These are phyloP conservation scores for Malassezia cuniculi DNA, from an alignment of 1,284 basidiomycete species.

Conservation along the genomic window DNA sequence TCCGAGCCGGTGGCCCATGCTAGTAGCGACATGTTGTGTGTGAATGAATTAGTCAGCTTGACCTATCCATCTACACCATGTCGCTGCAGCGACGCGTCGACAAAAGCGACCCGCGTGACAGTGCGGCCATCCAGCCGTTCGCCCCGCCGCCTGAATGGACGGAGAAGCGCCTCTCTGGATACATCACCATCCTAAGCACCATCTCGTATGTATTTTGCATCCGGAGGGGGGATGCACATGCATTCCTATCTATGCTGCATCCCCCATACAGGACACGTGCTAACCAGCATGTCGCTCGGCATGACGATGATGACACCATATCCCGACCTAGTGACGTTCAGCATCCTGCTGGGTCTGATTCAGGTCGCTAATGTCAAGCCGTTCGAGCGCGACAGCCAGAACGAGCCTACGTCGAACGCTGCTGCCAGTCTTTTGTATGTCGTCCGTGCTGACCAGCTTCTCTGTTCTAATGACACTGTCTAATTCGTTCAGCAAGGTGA, in stretches of 20 bases:
- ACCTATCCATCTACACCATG: too few species aligned
- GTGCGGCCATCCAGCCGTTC: conserved; percentile 1
- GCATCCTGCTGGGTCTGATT: conserved; percentile 1
- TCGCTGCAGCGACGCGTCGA: conserved; percentile 5
- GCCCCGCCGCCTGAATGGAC: conserved; percentile 4
- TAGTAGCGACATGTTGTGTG: too few species aligned
- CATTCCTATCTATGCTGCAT: too few species aligned
- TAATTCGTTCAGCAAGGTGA: conserved; percentile 5
- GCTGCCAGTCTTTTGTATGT: conserved; percentile 12
- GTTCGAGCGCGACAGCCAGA: neutral
- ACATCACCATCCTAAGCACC: conserved; percentile 5
- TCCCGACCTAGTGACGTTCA: conserved; percentile 6
- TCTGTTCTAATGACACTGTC: neutral
- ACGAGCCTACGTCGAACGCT: conserved; percentile 8
- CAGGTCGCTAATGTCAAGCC: conserved; percentile 8
- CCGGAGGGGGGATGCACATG: too few species aligned
- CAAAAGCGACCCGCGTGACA: conserved; percentile 6
- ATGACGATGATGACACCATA: conserved; percentile 6
- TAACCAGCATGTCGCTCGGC: conserved; percentile 8
- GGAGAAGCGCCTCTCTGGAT: neutral
- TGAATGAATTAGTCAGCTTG: too few species aligned
- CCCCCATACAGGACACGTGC: neutral
- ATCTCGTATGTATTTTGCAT: conserved; percentile 4
- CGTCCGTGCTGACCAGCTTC: conserved; percentile 1
- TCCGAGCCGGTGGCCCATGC: too few species aligned